phyloP scores from a whole-genome alignment of 352 stramenopile genomes.

The Phytophthora pini region DNA sequence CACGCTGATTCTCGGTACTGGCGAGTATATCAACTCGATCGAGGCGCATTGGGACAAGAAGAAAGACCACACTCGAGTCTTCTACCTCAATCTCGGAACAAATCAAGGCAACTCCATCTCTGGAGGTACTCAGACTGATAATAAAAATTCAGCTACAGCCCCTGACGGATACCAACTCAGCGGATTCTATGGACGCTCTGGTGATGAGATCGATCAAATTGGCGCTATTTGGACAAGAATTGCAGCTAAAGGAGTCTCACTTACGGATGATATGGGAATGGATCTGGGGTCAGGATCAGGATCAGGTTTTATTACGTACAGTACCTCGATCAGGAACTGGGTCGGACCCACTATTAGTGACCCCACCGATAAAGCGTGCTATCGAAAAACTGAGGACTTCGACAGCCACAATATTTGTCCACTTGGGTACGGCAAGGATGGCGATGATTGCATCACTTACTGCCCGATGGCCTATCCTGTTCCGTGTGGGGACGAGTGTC shows the following conservation, averaged over 20 bases:
- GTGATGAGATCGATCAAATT: constrained; percentile 46
- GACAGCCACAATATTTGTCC: constrained; percentile 25
- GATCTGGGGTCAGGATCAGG: constrained; percentile 15
- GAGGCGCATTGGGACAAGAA: constrained; percentile 46
- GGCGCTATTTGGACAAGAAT: constrained; percentile 39
- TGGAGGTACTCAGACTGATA: constrained; percentile 37
- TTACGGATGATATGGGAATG: constrained; percentile 18
- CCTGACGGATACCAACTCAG: constrained; percentile 53
- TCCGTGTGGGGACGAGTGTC: constrained; percentile 37
- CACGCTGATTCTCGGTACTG: constrained; percentile 13
- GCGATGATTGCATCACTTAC: constrained; percentile 30
- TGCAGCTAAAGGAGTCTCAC: constrained; percentile 6
- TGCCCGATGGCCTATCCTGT: constrained; percentile 47
- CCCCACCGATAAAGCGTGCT: constrained; percentile 22
- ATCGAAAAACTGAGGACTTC: constrained; percentile 20
- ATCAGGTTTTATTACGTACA: constrained; percentile 18
- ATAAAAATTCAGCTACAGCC: constrained; percentile 40
- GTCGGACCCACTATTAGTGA: constrained; percentile 19
- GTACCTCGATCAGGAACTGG: constrained; percentile 25
- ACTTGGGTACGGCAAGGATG: constrained; percentile 22
- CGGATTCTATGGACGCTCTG: constrained; percentile 51
- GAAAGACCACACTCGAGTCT: constrained; percentile 44
- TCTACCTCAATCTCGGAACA: constrained; percentile 50
- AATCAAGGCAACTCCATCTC: constrained; percentile 42
- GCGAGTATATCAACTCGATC: constrained; percentile 26